phyloP scores from a whole-genome alignment of 2,329 filamentous ascomycete genomes.

The Neocucurbitaria cava region DNA sequence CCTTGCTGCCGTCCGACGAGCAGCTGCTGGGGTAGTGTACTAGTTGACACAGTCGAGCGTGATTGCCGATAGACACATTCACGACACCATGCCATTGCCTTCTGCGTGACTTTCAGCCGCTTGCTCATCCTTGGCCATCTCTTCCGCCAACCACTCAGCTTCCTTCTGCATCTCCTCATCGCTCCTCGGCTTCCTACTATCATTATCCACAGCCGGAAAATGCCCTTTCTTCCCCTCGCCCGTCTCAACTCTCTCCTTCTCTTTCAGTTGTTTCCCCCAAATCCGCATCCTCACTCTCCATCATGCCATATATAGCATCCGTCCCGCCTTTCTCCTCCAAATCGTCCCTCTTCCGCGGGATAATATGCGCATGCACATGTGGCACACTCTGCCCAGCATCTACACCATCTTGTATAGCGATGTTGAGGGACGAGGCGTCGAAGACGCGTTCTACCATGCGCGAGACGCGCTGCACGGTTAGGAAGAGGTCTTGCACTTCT shows the following conservation, averaged over 20 bases:
- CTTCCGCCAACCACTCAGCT: constrained; percentile 69
- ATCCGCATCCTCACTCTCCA: constrained; percentile 87
- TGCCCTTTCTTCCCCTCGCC: constrained; percentile 53
- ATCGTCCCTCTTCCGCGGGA: constrained; percentile 71
- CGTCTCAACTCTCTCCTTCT: constrained; percentile 55
- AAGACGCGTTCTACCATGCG: constrained; percentile 72
- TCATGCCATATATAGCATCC: constrained; percentile 80
- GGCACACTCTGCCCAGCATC: constrained; percentile 93
- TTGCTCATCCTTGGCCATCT: constrained; percentile 57
- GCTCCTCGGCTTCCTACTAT: constrained; percentile 67
- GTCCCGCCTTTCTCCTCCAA: constrained; percentile 63
- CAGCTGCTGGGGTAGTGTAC: background rate
- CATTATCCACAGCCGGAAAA: constrained; percentile 75
- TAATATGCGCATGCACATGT: constrained; percentile 92
- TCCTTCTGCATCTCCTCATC: constrained; percentile 81
- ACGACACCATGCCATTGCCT: background rate
- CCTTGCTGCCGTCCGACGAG: background rate
- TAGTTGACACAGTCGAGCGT: background rate
- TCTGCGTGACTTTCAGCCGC: background rate
- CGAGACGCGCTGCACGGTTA: constrained; percentile 83
- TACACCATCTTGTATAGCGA: constrained; percentile 91
- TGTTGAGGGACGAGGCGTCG: constrained; percentile 79
- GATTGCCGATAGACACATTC: background rate
- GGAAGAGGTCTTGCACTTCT: constrained; percentile 86
- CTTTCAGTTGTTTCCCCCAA: constrained; percentile 74